phyloP scores from a whole-genome alignment of 176 grass and related monocot species.

The Avena sativa region DNA sequence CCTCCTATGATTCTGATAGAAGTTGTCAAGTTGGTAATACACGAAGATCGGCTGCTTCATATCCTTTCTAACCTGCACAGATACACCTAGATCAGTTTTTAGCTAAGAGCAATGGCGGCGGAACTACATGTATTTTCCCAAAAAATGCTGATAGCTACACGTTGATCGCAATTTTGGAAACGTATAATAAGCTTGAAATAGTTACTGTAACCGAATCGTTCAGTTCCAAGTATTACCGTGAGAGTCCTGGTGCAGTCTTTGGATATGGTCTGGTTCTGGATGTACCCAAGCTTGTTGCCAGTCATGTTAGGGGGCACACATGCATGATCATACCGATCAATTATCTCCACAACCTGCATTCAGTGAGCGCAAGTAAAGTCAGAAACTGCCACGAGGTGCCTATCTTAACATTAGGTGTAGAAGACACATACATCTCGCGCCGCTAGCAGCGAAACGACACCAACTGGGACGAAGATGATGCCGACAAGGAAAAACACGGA shows the following conservation, averaged over 20 bases:
- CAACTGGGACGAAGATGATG: slow-evolving; percentile 81
- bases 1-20: slow-evolving; percentile 99
- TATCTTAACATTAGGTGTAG: background rate
- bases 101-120: too few relatives aligned
- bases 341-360: slow-evolving; percentile 87
- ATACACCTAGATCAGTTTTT: background rate
- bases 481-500: slow-evolving; percentile 84
- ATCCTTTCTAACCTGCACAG: slow-evolving; percentile 73
- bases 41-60: slow-evolving; percentile 94
- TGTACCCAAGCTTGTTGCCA: slow-evolving; percentile 75
- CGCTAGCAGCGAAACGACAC: slow-evolving; percentile 67
- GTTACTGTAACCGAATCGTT: background rate
- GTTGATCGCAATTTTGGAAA: background rate
- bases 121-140: background rate
- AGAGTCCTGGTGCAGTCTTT: slow-evolving; percentile 86
- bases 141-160: slow-evolving; percentile 7
- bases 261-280: slow-evolving; percentile 47
- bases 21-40: slow-evolving; percentile 97
- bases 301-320: slow-evolving; percentile 68
- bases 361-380: slow-evolving; percentile 13
- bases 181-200: background rate
- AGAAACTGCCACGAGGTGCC: background rate
- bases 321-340: slow-evolving; percentile 72
- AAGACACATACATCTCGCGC: slow-evolving; percentile 69
- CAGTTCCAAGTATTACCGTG: slow-evolving; percentile 55